These are phyloP conservation scores for Chara braunii DNA, from an alignment of 139 green algal species.

Conservation along the genomic window DNA sequence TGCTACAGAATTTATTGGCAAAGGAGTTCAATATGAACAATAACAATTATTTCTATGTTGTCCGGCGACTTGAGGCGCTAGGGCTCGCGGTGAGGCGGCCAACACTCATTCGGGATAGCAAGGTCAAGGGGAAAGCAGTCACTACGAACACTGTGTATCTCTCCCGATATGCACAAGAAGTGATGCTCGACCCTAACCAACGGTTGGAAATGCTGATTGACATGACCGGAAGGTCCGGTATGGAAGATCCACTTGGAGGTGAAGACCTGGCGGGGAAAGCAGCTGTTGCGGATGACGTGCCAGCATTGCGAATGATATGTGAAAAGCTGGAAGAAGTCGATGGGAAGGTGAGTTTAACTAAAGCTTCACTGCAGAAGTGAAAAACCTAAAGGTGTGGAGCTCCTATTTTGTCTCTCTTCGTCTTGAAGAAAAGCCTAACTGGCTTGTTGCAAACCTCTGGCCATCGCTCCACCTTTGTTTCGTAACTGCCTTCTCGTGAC, in stretches of 20 bases:
- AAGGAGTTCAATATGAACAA: conserved; percentile 20
- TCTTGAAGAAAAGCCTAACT: too few relatives aligned
- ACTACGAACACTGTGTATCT: conserved; percentile 16
- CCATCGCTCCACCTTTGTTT: too few relatives aligned
- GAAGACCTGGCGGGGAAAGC: background rate
- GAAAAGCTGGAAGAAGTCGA: background rate
- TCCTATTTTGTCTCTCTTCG: too few relatives aligned
- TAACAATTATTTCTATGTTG: conserved; percentile 39
- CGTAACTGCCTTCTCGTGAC: too few relatives aligned
- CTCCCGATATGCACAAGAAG: conserved; percentile 1
- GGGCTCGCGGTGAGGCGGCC: conserved; percentile 4
- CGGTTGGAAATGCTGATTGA: conserved; percentile 3
- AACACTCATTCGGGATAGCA: background rate
- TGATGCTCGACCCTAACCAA: background rate
- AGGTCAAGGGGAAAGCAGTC: background rate
- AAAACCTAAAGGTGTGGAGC: too few relatives aligned
- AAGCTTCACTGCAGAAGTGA: too few relatives aligned
- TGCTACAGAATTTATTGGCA: conserved; percentile 14
- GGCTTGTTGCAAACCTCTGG: too few relatives aligned
- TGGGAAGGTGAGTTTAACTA: background rate
- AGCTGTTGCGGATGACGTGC: background rate
- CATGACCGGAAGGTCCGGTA: too few relatives aligned
- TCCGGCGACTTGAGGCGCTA: conserved; percentile 20
- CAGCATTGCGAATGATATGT: background rate
- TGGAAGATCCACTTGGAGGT: background rate